Base-by-base conservation (phyloP, 805 yeast species). In the Lipomyces orientalis region DNA sequence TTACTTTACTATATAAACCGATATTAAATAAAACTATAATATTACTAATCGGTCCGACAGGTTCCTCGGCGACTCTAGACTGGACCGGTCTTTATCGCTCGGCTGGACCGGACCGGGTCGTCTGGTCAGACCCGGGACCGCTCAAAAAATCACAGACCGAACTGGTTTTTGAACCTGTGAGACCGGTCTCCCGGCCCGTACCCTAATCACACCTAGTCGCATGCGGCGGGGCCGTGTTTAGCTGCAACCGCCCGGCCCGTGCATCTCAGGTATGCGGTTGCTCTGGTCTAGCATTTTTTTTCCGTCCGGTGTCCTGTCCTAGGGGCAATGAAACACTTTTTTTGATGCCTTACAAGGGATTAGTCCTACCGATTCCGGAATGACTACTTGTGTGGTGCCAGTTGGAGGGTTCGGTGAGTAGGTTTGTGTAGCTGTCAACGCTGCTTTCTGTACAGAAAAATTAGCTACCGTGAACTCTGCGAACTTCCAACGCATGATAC, bases 241-340 rank as follows among this genome's bases (percentile, higher is more conserved):
- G 33, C 19, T 12, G 33, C 19, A 2, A 54, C 29, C 59, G 59
- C 59, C 59, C 33, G 59, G 59, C 39, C 59, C 59, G 29, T 29
- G 59, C 39, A 31, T 55, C 59, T 55, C 59, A 55, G 43, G 29
- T 10, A 14, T 39, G n/a, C n/a, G n/a, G 46, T 39, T 39, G 46
- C 16, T 39, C 46, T 39, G 46, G 46, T 39, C 46, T 14, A 39
- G 46, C 46, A 25, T 14, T 14, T 10, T 12, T 12, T 14, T 14
- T 39, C 46, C n/a, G 34, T 54, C 34, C 59, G 59, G 43, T 55
- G 31, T 55, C 43, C 43, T 55, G 25, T 3, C 39, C 43, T 1
- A 5, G 31, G 29, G 59, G 59, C 59, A 55, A 55, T 22, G 31
- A 55, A 37, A 6, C 59, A 55, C n/a, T 51, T 51, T 5, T 16